Percentiles rank a stretch among this genome's conserved stretches.
Conservation (phyloP, 495 filamentous ascomycete species). For the Mytilinidion resinicola region DNA sequence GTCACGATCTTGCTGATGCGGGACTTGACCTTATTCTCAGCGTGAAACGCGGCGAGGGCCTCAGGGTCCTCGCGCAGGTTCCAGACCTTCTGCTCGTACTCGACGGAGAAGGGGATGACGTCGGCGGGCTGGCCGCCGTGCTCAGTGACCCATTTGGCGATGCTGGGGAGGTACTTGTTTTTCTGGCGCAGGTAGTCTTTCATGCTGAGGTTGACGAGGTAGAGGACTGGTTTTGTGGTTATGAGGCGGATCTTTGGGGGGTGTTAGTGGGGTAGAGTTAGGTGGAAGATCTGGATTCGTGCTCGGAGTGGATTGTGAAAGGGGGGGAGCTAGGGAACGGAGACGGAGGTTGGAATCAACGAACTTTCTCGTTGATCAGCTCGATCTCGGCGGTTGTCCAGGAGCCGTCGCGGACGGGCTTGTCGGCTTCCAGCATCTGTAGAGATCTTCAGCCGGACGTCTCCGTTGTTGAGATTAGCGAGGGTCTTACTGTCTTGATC, state of each 20-base stretch:
- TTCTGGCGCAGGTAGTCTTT: constrained; percentile 37
- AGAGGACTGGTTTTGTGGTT: constrained; percentile 35
- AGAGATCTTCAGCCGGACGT: too few species aligned
- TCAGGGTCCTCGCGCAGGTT: constrained; percentile 7
- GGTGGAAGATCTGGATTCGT: too few species aligned
- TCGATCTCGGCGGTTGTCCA: constrained; percentile 34
- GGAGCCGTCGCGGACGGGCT: constrained; percentile 32
- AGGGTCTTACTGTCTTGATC: constrained; percentile 15
- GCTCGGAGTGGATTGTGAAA: too few species aligned
- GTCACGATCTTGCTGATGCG: constrained; percentile 32
- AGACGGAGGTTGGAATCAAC: too few species aligned
- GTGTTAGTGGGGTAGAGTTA: too few species aligned
- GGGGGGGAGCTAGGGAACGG: too few species aligned
- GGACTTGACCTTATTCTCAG: constrained; percentile 30
- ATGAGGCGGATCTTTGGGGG: constrained; percentile 24
- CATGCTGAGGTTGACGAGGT: constrained; percentile 36
- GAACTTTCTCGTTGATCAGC: constrained; percentile 31
- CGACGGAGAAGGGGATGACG: constrained; percentile 35
- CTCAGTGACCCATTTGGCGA: constrained; percentile 32
- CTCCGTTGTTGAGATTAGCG: neutral
- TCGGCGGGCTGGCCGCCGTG: constrained; percentile 29
- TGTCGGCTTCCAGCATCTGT: constrained; percentile 28
- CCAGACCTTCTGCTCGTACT: constrained; percentile 31
- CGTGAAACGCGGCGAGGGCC: constrained; percentile 9
- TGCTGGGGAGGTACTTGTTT: constrained; percentile 33